A percentile compares a stretch with the other conserved stretches of the same genome.
Conservation (phyloP, 257 asterid species). For the Mentha longifolia region DNA sequence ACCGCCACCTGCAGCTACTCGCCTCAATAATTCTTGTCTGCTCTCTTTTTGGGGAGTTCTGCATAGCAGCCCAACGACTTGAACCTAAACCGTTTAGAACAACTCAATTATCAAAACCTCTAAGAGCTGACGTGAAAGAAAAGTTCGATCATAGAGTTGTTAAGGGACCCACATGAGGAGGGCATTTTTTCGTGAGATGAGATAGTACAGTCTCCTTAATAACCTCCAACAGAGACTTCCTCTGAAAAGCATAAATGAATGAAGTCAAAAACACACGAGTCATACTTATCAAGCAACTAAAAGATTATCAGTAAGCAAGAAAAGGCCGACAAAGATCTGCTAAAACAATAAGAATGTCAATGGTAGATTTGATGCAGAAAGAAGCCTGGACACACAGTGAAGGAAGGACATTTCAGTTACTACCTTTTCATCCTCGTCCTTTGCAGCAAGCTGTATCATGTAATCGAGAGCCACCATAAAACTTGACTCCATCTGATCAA, state of each 20-base stretch:
- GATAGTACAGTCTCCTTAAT: constrained; percentile 94
- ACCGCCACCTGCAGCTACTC: constrained; percentile 99
- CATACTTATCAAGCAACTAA: constrained; percentile 28
- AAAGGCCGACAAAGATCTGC: constrained; percentile 3
- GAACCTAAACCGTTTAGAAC: constrained; percentile 62
- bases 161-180: constrained; percentile 81
- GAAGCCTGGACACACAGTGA: neutral
- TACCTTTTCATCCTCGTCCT: constrained; percentile 86
- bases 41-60: constrained; percentile 92
- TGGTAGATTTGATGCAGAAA: neutral
- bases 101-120: constrained; percentile 33
- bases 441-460: constrained; percentile 90
- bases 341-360: neutral
- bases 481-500: constrained; percentile 93
- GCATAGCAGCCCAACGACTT: constrained; percentile 95
- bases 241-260: constrained; percentile 52
- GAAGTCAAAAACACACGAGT: constrained; percentile 15
- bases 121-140: constrained; percentile 16
- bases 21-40: constrained; percentile 86
- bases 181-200: constrained; percentile 91
- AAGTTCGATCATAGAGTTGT: constrained; percentile 22
- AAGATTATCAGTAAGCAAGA: constrained; percentile 21
- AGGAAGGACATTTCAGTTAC: constrained; percentile 4
- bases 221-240: constrained; percentile 89
- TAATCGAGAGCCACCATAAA: constrained; percentile 97